Conservation (phyloP, 371 early-diverging fungal genomes). For the Blakeslea trispora region DNA sequence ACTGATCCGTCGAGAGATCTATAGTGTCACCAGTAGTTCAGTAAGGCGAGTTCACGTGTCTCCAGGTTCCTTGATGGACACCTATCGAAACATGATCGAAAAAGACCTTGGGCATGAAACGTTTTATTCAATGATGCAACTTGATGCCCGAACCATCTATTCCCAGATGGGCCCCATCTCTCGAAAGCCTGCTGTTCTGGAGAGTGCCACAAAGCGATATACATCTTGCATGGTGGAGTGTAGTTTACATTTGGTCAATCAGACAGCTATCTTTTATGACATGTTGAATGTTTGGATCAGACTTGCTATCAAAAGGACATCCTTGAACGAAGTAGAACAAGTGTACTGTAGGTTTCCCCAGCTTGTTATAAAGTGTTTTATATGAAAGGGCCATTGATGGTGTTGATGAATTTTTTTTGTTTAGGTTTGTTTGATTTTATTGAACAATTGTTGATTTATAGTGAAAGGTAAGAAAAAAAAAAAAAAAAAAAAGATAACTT, state of each 20-base stretch:
- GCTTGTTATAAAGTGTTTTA: no score
- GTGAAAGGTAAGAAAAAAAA: slow-evolving; percentile 44
- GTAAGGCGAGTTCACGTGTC: slow-evolving; percentile 20
- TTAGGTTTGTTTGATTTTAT: slow-evolving; percentile 49
- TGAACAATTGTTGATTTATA: slow-evolving; percentile 44
- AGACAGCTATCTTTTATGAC: slow-evolving; percentile 43
- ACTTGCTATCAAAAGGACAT: slow-evolving; percentile 50
- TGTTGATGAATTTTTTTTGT: no score
- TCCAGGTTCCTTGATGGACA: slow-evolving; percentile 4
- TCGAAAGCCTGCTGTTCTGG: slow-evolving; percentile 55
- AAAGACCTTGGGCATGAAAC: background rate
- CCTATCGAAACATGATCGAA: background rate
- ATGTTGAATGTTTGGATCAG: slow-evolving; percentile 61
- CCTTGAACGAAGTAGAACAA: slow-evolving; percentile 51
- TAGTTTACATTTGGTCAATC: slow-evolving; percentile 29
- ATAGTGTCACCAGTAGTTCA: slow-evolving; percentile 52
- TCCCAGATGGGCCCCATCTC: slow-evolving; percentile 15
- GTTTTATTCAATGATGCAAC: background rate
- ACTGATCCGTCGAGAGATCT: slow-evolving; percentile 50
- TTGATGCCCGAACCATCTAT: slow-evolving; percentile 19
- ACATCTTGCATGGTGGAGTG: slow-evolving; percentile 56
- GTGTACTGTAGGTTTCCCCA: slow-evolving; percentile 58
- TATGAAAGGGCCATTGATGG: no score
- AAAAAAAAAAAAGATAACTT: no score
- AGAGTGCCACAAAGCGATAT: slow-evolving; percentile 54